Base-by-base conservation (phyloP, 768 basidiomycete genomes). In the Filobasidium floriforme region DNA sequence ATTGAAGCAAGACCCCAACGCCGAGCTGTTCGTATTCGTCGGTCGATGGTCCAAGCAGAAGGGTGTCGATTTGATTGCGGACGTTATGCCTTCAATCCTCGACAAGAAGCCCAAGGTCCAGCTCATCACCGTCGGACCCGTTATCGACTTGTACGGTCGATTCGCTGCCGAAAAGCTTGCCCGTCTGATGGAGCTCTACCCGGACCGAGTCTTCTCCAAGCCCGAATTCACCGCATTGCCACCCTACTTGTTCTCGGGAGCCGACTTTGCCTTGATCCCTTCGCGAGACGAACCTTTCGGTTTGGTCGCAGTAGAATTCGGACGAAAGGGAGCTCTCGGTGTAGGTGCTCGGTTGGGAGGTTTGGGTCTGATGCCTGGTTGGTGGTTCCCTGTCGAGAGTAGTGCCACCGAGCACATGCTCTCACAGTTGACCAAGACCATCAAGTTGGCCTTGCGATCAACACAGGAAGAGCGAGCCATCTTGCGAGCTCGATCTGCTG, bases 11-110 rank as follows among this genome's bases (percentile, higher is more conserved):
- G 91, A 94, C 73, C 88, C 92, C 0, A 81, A 89, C 46, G 86
- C 91, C 1, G 90, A 93, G 76, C 78, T 96, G 57, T 94, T 96
- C 75, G 92, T 96, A 69, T 94, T 96, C 79, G 92, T 96, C 69
- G 92, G 92, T 76, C 88, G 92, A 69, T 96, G 92, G 92, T 96
- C 92, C 6, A 96, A 94, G 79, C 92, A 96, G 79, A 96, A 96
- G 79, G 92, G 79, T 80, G 91, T 96, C n/a, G 92, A 96, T 80
- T 81, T 96, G 51, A 96, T 96, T 70, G 92, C 92, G 10, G 92
- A 96, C 79, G 87, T 96, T 69, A 89, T 96, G 89, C 92, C 92
- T 26, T 83, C 85, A 2, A 74, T 96, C 65, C 79, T 96, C 67
- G 89, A 90, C 64, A 94, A 93, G 80, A 86, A 87, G 11, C 83